Base-by-base conservation (phyloP, 192 early-diverging fungal species). In the Entomortierella parvispora region DNA sequence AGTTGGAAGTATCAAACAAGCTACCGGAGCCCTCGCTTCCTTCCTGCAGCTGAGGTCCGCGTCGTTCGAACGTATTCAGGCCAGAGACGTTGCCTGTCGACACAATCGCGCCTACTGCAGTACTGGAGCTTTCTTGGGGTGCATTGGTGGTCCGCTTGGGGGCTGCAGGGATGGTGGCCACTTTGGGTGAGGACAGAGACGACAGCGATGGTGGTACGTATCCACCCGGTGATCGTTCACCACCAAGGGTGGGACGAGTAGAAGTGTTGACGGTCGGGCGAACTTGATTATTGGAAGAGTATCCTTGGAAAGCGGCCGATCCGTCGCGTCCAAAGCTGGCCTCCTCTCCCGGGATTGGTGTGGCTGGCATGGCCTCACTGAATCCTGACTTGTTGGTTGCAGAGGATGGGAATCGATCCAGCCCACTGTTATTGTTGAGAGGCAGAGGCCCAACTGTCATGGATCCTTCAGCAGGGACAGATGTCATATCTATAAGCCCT, bases 41-140 rank as follows among this genome's bases (percentile, higher is more conserved):
- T 3, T 68, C 66, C 18, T 55, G 53, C 12, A 48, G 25, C 50
- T 77, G 74, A 1, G 74, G 74, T 17, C 63, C 55, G 15, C 74
- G 48, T 10, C 74, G 51, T 10, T 77, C 74, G 56, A 68, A 63
- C 4, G 74, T 58, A 20, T 77, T 77, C n/a, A 77, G 22, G 20
- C 31, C 20, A 1, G 74, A 77, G 15, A 58, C 48, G 26, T 77
- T 63, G 22, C 65, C 74, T 18, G 58, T 62, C 1, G 63, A 45
- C 14, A 25, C 42, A 17, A 53, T 22, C 14, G 47, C 32, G 11
- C 53, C 61, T 6, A 61, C 50, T 15, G n/a, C 33, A 0, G 57
- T 60, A 4, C 59, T 37, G 2, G 54, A 31, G 2, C 74, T 40
- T 23, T 77, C 74, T 23, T 77, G 74, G 18, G 74, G 74, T 10